These are phyloP conservation scores for Xylariales sp. DNA, from an alignment of 2,329 filamentous ascomycete species.

Conservation along the genomic window DNA sequence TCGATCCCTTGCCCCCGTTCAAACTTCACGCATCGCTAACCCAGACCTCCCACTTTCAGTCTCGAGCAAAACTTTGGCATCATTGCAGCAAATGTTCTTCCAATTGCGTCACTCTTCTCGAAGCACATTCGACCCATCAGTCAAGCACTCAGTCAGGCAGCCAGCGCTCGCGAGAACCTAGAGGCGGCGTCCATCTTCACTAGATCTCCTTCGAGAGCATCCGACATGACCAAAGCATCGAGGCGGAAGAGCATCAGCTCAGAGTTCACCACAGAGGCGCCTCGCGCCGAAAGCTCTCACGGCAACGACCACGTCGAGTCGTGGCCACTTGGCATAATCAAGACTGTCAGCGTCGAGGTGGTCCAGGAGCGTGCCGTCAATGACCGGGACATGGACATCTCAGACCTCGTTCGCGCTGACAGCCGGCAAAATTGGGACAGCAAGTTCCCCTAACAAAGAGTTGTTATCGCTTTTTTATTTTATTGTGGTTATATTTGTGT, in stretches of 20 bases:
- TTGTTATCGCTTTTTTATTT: no score
- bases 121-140: conserved; percentile 14
- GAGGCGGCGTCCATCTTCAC: conserved; percentile 16
- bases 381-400: conserved; percentile 10
- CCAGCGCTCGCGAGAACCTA: conserved; percentile 9
- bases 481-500: no score
- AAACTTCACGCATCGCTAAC: neutral
- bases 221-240: conserved; percentile 10
- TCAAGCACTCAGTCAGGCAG: conserved; percentile 13
- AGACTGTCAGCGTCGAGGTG: conserved; percentile 32
- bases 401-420: conserved; percentile 6
- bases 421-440: conserved; percentile 14
- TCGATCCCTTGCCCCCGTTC: neutral
- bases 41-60: conserved; percentile 10
- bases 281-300: conserved; percentile 14
- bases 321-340: conserved; percentile 32
- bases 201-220: conserved; percentile 11
- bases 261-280: conserved; percentile 20
- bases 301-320: conserved; percentile 5
- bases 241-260: conserved; percentile 17
- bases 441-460: no score
- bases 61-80: conserved; percentile 33
- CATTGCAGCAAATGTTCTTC: conserved; percentile 30
- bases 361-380: conserved; percentile 26
- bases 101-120: conserved; percentile 25